A percentile compares a stretch with the other conserved stretches of the same genome.
These are phyloP conservation scores for Entonaema liquescens DNA, from an alignment of 495 filamentous ascomycete genomes.

Conservation along the genomic window DNA sequence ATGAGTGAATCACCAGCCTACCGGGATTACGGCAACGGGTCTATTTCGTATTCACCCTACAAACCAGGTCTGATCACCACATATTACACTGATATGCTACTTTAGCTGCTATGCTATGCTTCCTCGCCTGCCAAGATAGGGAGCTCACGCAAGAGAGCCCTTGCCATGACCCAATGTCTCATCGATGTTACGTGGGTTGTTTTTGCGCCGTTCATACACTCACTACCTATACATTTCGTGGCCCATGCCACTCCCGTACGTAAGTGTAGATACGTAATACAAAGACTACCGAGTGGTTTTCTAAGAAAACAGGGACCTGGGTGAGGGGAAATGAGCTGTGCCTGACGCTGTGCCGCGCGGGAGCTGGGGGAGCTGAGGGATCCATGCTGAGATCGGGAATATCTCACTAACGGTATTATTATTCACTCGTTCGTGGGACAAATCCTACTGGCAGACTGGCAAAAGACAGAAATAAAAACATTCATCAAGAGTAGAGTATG, in stretches of 20 bases:
- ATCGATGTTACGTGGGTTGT: constrained; percentile 8
- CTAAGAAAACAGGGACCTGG: not conserved
- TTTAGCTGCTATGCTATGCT: too few species aligned
- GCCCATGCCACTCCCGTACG: not conserved
- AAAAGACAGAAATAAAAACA: not conserved
- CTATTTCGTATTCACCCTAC: constrained; percentile 3
- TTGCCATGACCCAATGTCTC: constrained; percentile 21
- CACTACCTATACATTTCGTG: not conserved
- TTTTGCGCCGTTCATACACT: not conserved
- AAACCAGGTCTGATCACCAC: not conserved
- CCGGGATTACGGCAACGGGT: constrained; percentile 21
- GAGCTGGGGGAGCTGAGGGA: constrained; percentile 6
- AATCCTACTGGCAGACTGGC: not conserved
- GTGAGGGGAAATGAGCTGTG: constrained; percentile 8
- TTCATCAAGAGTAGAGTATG: not conserved
- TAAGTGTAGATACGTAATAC: not conserved
- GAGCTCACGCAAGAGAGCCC: constrained; percentile 29
- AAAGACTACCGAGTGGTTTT: not conserved
- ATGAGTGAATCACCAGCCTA: not conserved
- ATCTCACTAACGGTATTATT: not conserved
- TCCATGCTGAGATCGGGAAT: constrained; percentile 1
- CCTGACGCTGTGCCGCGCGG: constrained; percentile 4
- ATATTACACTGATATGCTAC: not conserved
- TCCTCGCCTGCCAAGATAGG: constrained; percentile 15
- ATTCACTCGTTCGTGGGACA: not conserved